These are phyloP conservation scores for Thalassiosira delicatula DNA, from an alignment of 352 stramenopile species.

Conservation along the genomic window DNA sequence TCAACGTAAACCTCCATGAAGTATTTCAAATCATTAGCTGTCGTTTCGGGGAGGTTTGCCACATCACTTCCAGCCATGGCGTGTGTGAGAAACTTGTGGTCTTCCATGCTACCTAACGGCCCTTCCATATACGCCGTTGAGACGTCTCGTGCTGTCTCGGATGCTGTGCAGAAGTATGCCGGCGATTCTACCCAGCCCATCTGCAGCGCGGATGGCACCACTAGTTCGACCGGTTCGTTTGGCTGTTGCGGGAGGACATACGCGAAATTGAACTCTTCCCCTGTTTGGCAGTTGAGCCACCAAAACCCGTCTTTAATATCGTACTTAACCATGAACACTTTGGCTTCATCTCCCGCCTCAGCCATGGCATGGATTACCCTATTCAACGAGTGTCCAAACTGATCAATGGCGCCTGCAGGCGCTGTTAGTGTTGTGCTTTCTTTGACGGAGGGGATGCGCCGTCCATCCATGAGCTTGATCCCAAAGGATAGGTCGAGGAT, in stretches of 20 bases:
- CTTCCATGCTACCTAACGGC: constrained; percentile 5
- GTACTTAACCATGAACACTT: constrained; percentile 26
- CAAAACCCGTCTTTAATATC: constrained; percentile 47
- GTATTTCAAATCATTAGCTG: background rate
- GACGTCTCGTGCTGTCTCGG: constrained; percentile 41
- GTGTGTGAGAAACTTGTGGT: constrained; percentile 1
- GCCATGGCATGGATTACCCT: constrained; percentile 19
- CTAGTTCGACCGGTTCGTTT: constrained; percentile 11
- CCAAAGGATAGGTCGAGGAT: constrained; percentile 30
- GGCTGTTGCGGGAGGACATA: constrained; percentile 23
- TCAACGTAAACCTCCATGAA: constrained; percentile 38
- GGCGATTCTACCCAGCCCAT: constrained; percentile 54
- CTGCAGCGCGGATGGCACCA: constrained; percentile 44
- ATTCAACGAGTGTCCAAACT: constrained; percentile 12
- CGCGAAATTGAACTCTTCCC: constrained; percentile 33
- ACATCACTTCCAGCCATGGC: background rate
- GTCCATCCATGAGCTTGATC: background rate
- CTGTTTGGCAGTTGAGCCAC: background rate
- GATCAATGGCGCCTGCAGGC: background rate
- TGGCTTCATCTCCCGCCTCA: background rate
- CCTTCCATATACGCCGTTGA: constrained; percentile 4
- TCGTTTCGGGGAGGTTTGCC: background rate
- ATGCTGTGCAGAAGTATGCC: constrained; percentile 41
- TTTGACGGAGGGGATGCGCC: constrained; percentile 1
- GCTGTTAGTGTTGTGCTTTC: constrained; percentile 1